Evolutionary conservation across 345 rosid genomes (phyloP).

Genomic region (sweet orange (Citrus sinensis)): DVS_A1.0 CM039161.1:933001-933500

Average conservation of each 20-base stretch:
- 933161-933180: neutral
- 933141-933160: neutral
- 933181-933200: neutral
- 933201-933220: neutral
- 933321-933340: neutral
- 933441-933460: slow-evolving; percentile 93
- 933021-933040: neutral
- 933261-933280: neutral
- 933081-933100: neutral
- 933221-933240: neutral
- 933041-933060: neutral
- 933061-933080: neutral
- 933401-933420: slow-evolving; percentile 81
- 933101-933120: neutral
- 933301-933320: neutral
- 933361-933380: slow-evolving; percentile 99
- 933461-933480: slow-evolving; percentile 86
- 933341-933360: slow-evolving; percentile 14
- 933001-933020: neutral
- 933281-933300: neutral
- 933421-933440: slow-evolving; percentile 76
- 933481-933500: slow-evolving; percentile 34
- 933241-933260: neutral
- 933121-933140: neutral
- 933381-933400: slow-evolving; percentile 97